These are phyloP conservation scores for Colletotrichum tofieldiae DNA, from an alignment of 2,329 filamentous ascomycete genomes.

Conservation along the genomic window DNA sequence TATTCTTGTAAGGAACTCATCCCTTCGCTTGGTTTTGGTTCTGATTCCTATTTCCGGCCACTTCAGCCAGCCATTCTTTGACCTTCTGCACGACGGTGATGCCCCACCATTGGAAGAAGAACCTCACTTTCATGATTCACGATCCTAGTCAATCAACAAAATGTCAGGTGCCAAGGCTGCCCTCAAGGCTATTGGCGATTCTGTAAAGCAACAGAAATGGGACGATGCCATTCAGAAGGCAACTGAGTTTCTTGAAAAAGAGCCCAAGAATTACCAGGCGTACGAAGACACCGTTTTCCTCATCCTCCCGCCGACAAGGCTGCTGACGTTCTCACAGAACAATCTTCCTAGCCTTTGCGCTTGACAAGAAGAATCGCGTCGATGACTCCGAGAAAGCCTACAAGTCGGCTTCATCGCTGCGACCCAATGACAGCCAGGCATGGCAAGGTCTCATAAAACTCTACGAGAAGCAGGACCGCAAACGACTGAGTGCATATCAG, in stretches of 20 bases:
- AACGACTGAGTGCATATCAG: slow-evolving; percentile 82
- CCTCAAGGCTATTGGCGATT: slow-evolving; percentile 85
- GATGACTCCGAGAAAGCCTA: slow-evolving; percentile 86
- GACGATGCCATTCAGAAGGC: slow-evolving; percentile 81
- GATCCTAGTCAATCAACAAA: slow-evolving; percentile 39
- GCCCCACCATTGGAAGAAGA: slow-evolving; percentile 36
- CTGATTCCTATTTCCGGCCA: too few species aligned
- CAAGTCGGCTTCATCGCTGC: slow-evolving; percentile 78
- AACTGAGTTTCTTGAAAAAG: slow-evolving; percentile 77
- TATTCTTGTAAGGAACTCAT: background rate
- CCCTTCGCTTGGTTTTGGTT: too few species aligned
- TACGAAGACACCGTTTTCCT: slow-evolving; percentile 56
- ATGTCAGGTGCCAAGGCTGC: slow-evolving; percentile 78
- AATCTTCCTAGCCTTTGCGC: slow-evolving; percentile 89
- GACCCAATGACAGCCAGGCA: slow-evolving; percentile 83
- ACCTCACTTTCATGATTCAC: slow-evolving; percentile 37
- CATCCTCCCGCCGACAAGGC: background rate
- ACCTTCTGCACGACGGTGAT: slow-evolving; percentile 14
- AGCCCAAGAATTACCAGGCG: slow-evolving; percentile 87
- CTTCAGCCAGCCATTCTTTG: background rate
- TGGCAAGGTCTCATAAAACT: slow-evolving; percentile 93
- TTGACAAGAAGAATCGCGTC: slow-evolving; percentile 81
- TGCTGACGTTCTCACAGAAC: slow-evolving; percentile 40
- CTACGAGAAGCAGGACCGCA: slow-evolving; percentile 82
- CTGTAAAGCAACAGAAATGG: slow-evolving; percentile 84